Conservation (phyloP, 1,284 basidiomycete genomes). For the Puccinia triticina region DNA sequence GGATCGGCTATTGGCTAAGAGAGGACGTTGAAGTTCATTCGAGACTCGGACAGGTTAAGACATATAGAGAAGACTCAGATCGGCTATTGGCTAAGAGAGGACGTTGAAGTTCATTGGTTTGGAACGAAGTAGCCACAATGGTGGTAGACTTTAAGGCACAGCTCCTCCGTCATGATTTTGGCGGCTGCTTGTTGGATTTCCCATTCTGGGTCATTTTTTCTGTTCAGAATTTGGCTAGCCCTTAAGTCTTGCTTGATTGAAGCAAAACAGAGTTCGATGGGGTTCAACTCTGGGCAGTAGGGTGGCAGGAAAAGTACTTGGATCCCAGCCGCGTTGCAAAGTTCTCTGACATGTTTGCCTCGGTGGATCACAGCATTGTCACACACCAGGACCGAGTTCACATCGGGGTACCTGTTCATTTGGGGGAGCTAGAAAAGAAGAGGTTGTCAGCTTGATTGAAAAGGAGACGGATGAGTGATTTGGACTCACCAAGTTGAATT, state of each 20-base stretch:
- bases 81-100: no score
- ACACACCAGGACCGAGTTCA: neutral
- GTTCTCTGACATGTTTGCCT: neutral
- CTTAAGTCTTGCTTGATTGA: conserved; percentile 1
- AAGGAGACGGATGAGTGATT: no score
- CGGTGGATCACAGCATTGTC: neutral
- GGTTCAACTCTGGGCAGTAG: conserved; percentile 28
- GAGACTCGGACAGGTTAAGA: no score
- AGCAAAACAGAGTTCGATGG: neutral
- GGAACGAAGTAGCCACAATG: neutral
- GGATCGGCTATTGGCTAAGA: no score
- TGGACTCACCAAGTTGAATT: no score
- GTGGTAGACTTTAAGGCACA: neutral
- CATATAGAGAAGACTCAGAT: no score
- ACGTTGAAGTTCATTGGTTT: neutral
- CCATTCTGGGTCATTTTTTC: neutral
- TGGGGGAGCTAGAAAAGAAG: no score
- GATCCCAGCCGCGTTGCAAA: neutral
- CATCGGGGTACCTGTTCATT: no score
- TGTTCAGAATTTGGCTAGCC: neutral
- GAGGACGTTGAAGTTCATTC: neutral
- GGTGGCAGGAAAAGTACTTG: neutral
- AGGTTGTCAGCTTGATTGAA: no score
- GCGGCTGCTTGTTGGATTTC: neutral
- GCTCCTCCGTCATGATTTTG: neutral